These are phyloP conservation scores for Tricholoma furcatifolium DNA, from an alignment of 768 basidiomycete species.

Conservation along the genomic window DNA sequence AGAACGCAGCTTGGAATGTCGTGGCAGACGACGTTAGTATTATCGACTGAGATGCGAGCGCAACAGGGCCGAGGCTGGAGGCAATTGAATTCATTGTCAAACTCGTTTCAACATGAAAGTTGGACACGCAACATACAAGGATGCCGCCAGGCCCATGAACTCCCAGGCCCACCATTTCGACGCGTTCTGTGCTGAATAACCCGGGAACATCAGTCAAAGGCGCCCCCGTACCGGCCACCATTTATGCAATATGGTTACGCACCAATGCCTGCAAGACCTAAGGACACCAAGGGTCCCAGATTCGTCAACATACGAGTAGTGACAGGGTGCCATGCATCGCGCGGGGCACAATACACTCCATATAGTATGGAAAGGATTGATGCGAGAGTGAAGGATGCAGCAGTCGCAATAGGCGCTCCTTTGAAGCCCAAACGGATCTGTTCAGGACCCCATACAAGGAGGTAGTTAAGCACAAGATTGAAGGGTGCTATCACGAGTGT, in stretches of 20 bases:
- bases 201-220: too few relatives aligned
- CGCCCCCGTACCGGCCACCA: too few relatives aligned
- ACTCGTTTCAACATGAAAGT: neutral
- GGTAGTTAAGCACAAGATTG: constrained; percentile 78
- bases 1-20: constrained; percentile 81
- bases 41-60: constrained; percentile 85
- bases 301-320: constrained; percentile 58
- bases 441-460: constrained; percentile 85
- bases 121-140: constrained; percentile 36
- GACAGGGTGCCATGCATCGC: constrained; percentile 81
- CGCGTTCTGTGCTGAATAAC: constrained; percentile 77
- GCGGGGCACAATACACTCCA: constrained; percentile 55
- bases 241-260: too few relatives aligned
- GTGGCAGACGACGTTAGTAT: constrained; percentile 70
- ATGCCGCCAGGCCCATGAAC: constrained; percentile 16
- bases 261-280: constrained; percentile 84
- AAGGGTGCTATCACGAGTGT: constrained; percentile 76
- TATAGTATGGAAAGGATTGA: constrained; percentile 57
- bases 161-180: constrained; percentile 45
- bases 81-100: neutral
- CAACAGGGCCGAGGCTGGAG: constrained; percentile 68
- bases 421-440: constrained; percentile 80
- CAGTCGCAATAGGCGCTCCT: constrained; percentile 88
- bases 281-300: constrained; percentile 61
- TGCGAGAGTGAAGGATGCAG: constrained; percentile 81